Evolutionary conservation across 768 basidiomycete species (phyloP).

Genomic region (Amylocystis lapponica): DNA sequence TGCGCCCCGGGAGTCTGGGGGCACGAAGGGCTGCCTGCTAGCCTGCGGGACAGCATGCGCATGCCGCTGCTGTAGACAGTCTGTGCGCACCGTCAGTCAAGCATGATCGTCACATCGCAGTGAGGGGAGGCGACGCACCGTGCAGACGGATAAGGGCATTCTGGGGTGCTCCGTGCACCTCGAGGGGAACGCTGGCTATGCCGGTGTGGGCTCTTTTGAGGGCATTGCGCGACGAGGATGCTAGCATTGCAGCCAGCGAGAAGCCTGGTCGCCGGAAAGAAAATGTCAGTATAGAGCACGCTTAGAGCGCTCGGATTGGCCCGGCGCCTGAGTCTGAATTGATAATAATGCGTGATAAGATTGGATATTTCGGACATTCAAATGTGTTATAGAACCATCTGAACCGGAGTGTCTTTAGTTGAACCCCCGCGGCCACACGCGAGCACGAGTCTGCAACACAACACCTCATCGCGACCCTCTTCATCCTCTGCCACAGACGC

Average conservation of each 20-base stretch:
- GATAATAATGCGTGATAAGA: background rate
- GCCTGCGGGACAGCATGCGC: slow-evolving; percentile 9
- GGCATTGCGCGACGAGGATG: slow-evolving; percentile 20
- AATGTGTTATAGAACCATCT: too few relatives aligned
- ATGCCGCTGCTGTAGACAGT: slow-evolving; percentile 4
- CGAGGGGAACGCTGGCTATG: background rate
- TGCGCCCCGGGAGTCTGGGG: too few relatives aligned
- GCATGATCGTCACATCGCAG: too few relatives aligned
- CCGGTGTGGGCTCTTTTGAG: slow-evolving; percentile 10
- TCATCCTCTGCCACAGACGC: slow-evolving; percentile 3
- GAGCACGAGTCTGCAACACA: background rate
- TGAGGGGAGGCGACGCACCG: too few relatives aligned
- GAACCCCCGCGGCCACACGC: background rate
- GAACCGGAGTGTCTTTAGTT: background rate
- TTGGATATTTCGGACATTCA: background rate
- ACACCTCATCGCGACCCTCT: background rate
- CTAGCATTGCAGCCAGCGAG: slow-evolving; percentile 14
- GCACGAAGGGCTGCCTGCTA: too few relatives aligned
- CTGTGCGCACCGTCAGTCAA: too few relatives aligned
- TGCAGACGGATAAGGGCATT: too few relatives aligned
- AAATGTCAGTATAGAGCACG: background rate
- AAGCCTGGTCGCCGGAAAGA: background rate
- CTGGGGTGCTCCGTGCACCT: background rate
- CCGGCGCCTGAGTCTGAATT: background rate
- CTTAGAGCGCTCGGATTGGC: background rate